Evolutionary conservation across 306 rosid species (phyloP).

Genomic region (Medicago lupulina): DNA sequence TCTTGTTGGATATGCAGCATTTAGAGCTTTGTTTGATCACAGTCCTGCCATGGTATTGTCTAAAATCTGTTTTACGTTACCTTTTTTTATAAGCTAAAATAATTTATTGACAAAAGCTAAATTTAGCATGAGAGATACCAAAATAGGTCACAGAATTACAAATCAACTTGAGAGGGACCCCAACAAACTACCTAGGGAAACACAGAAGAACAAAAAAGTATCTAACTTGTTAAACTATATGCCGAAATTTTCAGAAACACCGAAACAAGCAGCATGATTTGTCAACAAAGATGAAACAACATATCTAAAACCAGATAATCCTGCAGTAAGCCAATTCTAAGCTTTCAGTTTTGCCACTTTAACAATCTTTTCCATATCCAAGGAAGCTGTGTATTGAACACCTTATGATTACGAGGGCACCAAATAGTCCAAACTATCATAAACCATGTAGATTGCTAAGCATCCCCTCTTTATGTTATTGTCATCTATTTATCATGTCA

Average conservation of each 20-base stretch:
- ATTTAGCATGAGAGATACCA: not conserved
- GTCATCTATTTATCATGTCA: constrained; percentile 7
- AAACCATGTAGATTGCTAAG: not conserved
- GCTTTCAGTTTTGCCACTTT: not conserved
- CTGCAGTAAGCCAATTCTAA: not conserved
- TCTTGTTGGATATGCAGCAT: constrained; percentile 76
- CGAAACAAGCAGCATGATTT: not conserved
- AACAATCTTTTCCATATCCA: not conserved
- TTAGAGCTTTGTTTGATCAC: constrained; percentile 81
- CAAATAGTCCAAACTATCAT: not conserved
- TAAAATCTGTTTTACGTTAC: constrained; percentile 10
- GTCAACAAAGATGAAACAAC: not conserved
- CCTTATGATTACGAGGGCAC: not conserved
- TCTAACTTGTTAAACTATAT: not conserved
- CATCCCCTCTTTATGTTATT: not conserved
- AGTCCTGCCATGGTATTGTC: constrained; percentile 73
- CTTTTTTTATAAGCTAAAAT: not conserved
- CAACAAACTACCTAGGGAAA: not conserved
- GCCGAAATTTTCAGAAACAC: not conserved
- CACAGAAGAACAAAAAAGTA: not conserved
- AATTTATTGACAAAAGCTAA: not conserved
- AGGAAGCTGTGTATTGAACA: not conserved
- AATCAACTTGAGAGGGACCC: not conserved
- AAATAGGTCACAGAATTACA: not conserved
- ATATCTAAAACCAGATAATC: not conserved